phyloP scores from a whole-genome alignment of 352 stramenopile species.

The Plasmopara muralis region DNA sequence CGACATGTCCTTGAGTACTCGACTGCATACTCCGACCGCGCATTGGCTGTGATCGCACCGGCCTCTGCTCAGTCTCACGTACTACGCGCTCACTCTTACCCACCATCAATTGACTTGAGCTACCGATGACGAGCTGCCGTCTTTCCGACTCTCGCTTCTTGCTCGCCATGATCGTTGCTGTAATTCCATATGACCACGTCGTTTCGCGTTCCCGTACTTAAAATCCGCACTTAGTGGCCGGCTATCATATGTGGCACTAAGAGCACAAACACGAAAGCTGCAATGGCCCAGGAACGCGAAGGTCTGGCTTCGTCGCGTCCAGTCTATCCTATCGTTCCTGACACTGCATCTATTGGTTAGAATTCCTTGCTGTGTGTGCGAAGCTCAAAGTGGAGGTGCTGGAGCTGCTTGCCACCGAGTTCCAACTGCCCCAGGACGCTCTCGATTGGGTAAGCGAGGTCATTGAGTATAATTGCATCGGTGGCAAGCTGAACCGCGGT shows the following conservation, averaged over 20 bases:
- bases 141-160: slow-evolving; percentile 20
- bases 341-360: slow-evolving; percentile 20
- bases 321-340: too few relatives aligned
- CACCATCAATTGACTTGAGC: slow-evolving; percentile 1
- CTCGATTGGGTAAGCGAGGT: slow-evolving; percentile 75
- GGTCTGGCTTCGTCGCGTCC: slow-evolving; percentile 12
- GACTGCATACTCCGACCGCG: slow-evolving; percentile 24
- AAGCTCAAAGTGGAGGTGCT: slow-evolving; percentile 77
- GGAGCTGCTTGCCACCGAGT: slow-evolving; percentile 50
- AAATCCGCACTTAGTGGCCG: slow-evolving; percentile 6
- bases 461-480: slow-evolving; percentile 96
- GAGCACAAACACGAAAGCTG: too few relatives aligned
- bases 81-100: slow-evolving; percentile 28
- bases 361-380: slow-evolving; percentile 69
- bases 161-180: slow-evolving; percentile 14
- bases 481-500: slow-evolving; percentile 97
- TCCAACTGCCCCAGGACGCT: slow-evolving; percentile 70
- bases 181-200: slow-evolving; percentile 15
- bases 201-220: slow-evolving; percentile 18
- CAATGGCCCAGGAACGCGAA: slow-evolving; percentile 33
- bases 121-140: slow-evolving; percentile 8
- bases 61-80: slow-evolving; percentile 35
- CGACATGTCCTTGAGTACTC: slow-evolving; percentile 1
- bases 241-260: too few relatives aligned
- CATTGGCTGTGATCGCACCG: slow-evolving; percentile 58